phyloP scores from a whole-genome alignment of 106 monocot genomes.

The Cymbidium sinense region DNA sequence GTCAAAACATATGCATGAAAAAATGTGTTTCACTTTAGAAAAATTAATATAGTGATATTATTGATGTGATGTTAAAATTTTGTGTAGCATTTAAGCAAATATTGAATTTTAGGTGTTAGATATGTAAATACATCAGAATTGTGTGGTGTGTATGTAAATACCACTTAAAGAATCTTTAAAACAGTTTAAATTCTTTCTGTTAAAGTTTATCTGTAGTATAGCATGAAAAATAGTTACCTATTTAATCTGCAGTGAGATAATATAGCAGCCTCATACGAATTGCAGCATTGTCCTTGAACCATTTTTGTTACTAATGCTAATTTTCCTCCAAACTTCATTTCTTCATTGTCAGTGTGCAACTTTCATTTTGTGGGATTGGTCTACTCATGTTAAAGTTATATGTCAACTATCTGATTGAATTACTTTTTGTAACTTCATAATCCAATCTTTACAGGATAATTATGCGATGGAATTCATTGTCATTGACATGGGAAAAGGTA shows the following conservation, averaged over 20 bases:
- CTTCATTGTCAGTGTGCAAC: neutral
- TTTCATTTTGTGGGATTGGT: neutral
- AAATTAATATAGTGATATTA: no score
- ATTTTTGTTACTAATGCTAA: neutral
- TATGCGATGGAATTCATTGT: conserved; percentile 72
- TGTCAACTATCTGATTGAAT: neutral
- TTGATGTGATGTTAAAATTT: no score
- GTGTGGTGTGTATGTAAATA: no score
- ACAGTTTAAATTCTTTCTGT: neutral
- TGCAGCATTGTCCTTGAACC: neutral
- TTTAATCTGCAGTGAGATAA: neutral
- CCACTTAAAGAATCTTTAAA: no score
- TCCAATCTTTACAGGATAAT: conserved; percentile 50
- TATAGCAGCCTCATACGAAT: neutral
- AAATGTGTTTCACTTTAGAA: no score
- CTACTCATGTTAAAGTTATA: neutral
- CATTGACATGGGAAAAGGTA: conserved; percentile 83
- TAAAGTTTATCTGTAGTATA: neutral
- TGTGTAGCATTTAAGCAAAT: no score
- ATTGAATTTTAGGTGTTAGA: no score
- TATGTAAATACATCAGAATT: no score
- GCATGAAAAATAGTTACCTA: neutral
- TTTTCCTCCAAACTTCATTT: neutral
- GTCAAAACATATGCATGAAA: no score
- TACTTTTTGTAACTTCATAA: neutral